Conservation (phyloP, 192 early-diverging fungal species). For the Linnemannia hyalina region DNA sequence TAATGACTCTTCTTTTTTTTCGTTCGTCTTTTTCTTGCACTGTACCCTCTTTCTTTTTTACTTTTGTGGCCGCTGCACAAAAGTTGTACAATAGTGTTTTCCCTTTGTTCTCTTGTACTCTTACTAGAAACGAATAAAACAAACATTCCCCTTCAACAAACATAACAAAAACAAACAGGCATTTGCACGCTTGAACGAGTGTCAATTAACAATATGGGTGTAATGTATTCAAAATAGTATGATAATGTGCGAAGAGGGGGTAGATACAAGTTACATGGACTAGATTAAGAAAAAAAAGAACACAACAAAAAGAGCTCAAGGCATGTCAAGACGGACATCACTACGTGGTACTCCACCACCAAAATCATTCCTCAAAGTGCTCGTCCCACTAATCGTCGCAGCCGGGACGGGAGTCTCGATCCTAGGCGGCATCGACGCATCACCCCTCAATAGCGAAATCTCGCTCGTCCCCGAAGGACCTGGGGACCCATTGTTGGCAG, state of each 20-base stretch:
- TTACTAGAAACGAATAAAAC: background rate
- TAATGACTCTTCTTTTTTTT: background rate
- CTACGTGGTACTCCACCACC: too few relatives aligned
- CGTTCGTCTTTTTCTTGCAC: background rate
- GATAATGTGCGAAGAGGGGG: background rate
- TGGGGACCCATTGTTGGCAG: background rate
- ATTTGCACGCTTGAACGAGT: background rate
- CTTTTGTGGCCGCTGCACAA: background rate
- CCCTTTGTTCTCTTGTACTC: background rate
- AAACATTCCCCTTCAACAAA: background rate
- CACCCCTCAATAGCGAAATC: background rate
- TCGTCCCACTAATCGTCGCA: background rate
- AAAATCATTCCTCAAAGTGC: too few relatives aligned
- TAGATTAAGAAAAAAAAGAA: background rate
- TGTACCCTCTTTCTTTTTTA: background rate
- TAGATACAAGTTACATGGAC: background rate
- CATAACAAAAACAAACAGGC: background rate
- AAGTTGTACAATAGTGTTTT: slow-evolving; percentile 3
- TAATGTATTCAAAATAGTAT: background rate
- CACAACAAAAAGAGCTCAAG: background rate
- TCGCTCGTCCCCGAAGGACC: background rate
- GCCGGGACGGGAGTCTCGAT: background rate
- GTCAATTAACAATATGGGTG: background rate
- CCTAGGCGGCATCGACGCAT: background rate
- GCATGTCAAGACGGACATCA: background rate